Evolutionary conservation across 306 rosid genomes (phyloP).

Genomic region (Vicia sativa): DNA sequence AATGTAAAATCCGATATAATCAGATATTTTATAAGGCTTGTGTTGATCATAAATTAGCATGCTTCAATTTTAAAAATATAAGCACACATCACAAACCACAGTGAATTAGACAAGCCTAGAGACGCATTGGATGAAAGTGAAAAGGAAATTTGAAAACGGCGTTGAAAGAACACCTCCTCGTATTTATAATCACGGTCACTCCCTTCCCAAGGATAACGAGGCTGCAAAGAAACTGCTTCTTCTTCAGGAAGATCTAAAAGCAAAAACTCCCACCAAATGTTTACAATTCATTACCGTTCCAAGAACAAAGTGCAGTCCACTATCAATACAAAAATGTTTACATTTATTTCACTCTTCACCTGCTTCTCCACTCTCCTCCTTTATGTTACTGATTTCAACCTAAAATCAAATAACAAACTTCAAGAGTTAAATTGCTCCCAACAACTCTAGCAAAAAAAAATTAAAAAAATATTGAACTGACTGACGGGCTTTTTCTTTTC

Average conservation of each 20-base stretch:
- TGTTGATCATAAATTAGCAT: slow-evolving; percentile 10
- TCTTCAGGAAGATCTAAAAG: slow-evolving; percentile 58
- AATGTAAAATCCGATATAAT: slow-evolving; percentile 8
- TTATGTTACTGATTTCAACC: slow-evolving; percentile 74
- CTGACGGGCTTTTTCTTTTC: slow-evolving; percentile 92
- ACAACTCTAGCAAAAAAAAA: slow-evolving; percentile 27
- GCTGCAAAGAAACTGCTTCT: slow-evolving; percentile 45
- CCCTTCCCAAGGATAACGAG: slow-evolving; percentile 91
- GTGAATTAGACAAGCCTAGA: not conserved
- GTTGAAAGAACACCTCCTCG: slow-evolving; percentile 75
- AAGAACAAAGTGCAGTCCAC: slow-evolving; percentile 6
- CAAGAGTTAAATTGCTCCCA: slow-evolving; percentile 25
- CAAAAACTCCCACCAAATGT: slow-evolving; percentile 11
- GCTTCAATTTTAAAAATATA: slow-evolving; percentile 6
- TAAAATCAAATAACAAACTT: slow-evolving; percentile 41
- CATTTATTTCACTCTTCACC: slow-evolving; percentile 47
- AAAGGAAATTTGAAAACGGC: no score
- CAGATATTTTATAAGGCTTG: not conserved
- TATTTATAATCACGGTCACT: slow-evolving; percentile 84
- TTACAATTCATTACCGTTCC: slow-evolving; percentile 6
- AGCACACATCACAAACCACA: not conserved
- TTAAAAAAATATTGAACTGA: slow-evolving; percentile 7
- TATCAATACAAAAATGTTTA: slow-evolving; percentile 16
- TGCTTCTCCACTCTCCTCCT: slow-evolving; percentile 64
- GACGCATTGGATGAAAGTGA: not conserved